A percentile compares a stretch with the other conserved stretches of the same genome.
Conservation (phyloP, 495 filamentous ascomycete genomes). For the Achaetomiella virescens region DNA sequence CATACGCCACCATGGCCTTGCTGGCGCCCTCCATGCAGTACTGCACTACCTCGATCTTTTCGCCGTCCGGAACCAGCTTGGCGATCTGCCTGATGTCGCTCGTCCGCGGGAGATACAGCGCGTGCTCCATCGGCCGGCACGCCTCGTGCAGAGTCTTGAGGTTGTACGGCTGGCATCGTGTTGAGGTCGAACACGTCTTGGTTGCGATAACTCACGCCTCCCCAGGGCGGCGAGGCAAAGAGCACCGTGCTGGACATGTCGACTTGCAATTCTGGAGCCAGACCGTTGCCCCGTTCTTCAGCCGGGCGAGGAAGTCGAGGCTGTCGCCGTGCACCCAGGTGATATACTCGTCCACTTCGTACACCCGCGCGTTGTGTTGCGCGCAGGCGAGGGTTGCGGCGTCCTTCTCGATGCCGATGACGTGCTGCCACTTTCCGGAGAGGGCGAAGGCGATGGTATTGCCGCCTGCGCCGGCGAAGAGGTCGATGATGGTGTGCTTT, state of each 20-base stretch:
- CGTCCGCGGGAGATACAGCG: constrained; percentile 81
- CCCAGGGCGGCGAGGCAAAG: constrained; percentile 94
- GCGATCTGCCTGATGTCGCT: constrained; percentile 83
- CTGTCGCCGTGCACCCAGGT: constrained; percentile 80
- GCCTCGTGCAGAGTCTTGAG: constrained; percentile 54
- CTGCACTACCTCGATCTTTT: constrained; percentile 65
- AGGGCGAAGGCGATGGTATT: constrained; percentile 92
- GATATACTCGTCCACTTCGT: constrained; percentile 70
- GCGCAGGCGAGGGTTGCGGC: constrained; percentile 72
- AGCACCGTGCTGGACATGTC: constrained; percentile 48
- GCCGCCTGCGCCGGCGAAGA: constrained; percentile 86
- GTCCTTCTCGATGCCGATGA: constrained; percentile 86
- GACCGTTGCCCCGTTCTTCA: constrained; percentile 12
- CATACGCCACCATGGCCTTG: constrained; percentile 60
- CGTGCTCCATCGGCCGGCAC: constrained; percentile 49
- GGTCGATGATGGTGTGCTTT: constrained; percentile 66
- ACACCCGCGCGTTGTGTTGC: constrained; percentile 84
- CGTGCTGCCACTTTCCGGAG: constrained; percentile 64
- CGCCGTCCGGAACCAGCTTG: constrained; percentile 39
- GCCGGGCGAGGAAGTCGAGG: constrained; percentile 48
- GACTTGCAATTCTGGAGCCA: constrained; percentile 33
- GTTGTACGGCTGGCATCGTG: constrained; percentile 82
- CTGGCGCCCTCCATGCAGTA: constrained; percentile 89
- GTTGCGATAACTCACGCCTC: constrained; percentile 74
- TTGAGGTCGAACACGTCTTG: constrained; percentile 77